Evolutionary conservation across 2,329 filamentous ascomycete genomes (phyloP).

Genomic region (Pseudogymnoascus sp.): DNA sequence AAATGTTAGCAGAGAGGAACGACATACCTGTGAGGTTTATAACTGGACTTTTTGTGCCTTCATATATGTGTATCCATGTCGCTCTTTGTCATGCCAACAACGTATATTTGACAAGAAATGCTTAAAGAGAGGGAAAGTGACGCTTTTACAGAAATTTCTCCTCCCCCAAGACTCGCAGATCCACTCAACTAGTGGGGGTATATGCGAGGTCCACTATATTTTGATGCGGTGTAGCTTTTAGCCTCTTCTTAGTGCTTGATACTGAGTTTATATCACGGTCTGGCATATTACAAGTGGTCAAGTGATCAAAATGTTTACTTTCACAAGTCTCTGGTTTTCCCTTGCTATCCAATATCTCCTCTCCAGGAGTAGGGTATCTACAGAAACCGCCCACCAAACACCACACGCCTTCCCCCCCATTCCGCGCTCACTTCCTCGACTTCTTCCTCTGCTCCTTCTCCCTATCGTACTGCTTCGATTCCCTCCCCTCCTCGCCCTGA

Average conservation of each 20-base stretch:
- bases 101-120: neutral
- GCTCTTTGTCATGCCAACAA: neutral
- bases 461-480: constrained; percentile 80
- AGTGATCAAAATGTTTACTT: neutral
- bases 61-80: neutral
- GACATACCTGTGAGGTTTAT: neutral
- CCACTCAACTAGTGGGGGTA: neutral
- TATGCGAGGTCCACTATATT: neutral
- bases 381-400: constrained; percentile 4
- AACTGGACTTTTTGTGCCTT: neutral
- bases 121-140: neutral
- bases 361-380: constrained; percentile 4
- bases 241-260: neutral
- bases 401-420: neutral
- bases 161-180: neutral
- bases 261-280: neutral
- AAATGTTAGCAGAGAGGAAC: neutral
- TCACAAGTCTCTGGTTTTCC: neutral
- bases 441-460: constrained; percentile 70
- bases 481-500: constrained; percentile 82
- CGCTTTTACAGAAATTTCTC: constrained; percentile 6
- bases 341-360: constrained; percentile 1
- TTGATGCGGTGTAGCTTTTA: neutral
- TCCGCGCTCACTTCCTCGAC: constrained; percentile 39
- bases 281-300: neutral